Conservation (phyloP, 352 stramenopile species). For the Lagenidium giganteum region DNA sequence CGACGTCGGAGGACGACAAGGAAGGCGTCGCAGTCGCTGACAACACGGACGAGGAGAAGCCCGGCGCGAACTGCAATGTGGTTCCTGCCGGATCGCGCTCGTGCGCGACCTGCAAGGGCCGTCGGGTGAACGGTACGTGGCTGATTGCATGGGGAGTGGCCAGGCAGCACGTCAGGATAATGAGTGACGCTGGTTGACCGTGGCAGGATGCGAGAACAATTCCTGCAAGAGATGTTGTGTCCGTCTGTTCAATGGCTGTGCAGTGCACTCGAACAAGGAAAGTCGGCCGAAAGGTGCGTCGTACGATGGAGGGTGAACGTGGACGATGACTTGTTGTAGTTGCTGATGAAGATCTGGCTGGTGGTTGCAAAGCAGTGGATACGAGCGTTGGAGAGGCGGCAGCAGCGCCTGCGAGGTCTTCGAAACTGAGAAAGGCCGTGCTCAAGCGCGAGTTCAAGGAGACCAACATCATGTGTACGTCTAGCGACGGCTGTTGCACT, state of each 20-base stretch:
- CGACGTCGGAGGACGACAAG: too few species aligned
- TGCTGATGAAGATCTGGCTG: too few species aligned
- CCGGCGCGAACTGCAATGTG: too few species aligned
- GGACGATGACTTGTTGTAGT: too few species aligned
- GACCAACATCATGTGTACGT: slow-evolving; percentile 64
- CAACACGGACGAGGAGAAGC: too few species aligned
- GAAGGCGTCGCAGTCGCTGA: too few species aligned
- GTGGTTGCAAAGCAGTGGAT: neutral
- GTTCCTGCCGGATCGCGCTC: too few species aligned
- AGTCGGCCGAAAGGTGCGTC: slow-evolving; percentile 16
- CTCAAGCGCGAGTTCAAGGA: slow-evolving; percentile 83
- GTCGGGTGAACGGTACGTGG: too few species aligned
- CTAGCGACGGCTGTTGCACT: neutral
- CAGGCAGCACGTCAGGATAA: too few species aligned
- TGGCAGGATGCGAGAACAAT: slow-evolving; percentile 30
- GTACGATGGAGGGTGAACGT: too few species aligned
- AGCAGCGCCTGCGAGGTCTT: neutral
- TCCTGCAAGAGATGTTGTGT: slow-evolving; percentile 78
- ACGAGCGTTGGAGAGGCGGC: neutral
- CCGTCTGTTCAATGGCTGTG: slow-evolving; percentile 27
- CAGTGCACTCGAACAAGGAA: slow-evolving; percentile 27
- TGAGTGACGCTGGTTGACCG: neutral
- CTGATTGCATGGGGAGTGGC: too few species aligned
- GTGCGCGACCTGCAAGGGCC: too few species aligned
- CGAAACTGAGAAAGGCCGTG: slow-evolving; percentile 33